Percentiles rank a stretch among this genome's conserved stretches.
phyloP scores from a whole-genome alignment of 306 rosid species.

The Macrotyloma uniflorum region DNA sequence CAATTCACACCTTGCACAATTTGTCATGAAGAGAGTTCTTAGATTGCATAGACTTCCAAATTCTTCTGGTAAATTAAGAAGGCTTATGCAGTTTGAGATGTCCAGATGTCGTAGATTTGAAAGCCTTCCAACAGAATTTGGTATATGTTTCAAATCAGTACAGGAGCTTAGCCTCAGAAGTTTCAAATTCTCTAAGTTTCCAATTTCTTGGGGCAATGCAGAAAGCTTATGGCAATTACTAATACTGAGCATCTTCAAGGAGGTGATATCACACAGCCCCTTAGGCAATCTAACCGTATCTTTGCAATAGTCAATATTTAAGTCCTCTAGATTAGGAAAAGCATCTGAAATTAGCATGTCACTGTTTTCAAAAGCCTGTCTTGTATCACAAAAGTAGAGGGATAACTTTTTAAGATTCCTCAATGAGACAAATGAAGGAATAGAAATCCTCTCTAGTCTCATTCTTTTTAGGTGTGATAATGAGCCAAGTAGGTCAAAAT shows the following conservation, averaged over 20 bases:
- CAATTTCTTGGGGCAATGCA: conserved; percentile 52
- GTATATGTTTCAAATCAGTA: conserved; percentile 49
- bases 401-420: conserved; percentile 54
- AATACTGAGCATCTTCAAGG: conserved; percentile 48
- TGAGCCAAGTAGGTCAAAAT: conserved; percentile 38
- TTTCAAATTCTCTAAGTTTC: conserved; percentile 51
- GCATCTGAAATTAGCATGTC: conserved; percentile 39
- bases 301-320: conserved; percentile 59
- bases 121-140: conserved; percentile 49
- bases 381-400: conserved; percentile 51
- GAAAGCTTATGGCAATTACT: conserved; percentile 63
- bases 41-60: conserved; percentile 47
- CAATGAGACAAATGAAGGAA: conserved; percentile 43
- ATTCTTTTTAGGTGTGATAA: conserved; percentile 47
- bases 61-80: conserved; percentile 50
- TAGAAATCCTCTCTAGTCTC: conserved; percentile 51
- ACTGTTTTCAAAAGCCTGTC: conserved; percentile 39
- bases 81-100: conserved; percentile 61
- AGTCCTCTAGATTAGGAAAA: conserved; percentile 51
- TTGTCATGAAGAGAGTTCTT: conserved; percentile 46
- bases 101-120: conserved; percentile 44
- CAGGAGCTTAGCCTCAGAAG: conserved; percentile 62
- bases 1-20: conserved; percentile 49
- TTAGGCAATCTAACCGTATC: conserved; percentile 48
- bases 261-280: conserved; percentile 38